These are phyloP conservation scores for Moelleriella libera DNA, from an alignment of 2,329 filamentous ascomycete genomes.

Conservation along the genomic window DNA sequence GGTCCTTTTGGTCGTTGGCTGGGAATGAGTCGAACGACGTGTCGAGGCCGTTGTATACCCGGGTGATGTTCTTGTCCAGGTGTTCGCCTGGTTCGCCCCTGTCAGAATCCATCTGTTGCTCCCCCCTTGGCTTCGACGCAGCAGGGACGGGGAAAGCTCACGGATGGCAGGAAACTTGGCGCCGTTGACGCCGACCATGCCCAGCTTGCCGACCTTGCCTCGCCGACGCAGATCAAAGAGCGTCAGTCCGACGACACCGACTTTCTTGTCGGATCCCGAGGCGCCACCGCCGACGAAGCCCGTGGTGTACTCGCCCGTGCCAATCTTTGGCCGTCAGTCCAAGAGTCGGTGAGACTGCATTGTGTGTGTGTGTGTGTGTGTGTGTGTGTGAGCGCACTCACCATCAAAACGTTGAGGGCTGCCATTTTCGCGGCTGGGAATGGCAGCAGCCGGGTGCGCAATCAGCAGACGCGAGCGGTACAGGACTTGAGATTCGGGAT, in stretches of 20 bases:
- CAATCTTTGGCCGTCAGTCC: slow-evolving; percentile 37
- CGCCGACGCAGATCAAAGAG: slow-evolving; percentile 78
- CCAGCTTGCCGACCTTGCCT: slow-evolving; percentile 74
- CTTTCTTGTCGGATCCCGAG: slow-evolving; percentile 87
- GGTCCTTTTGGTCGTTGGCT: slow-evolving; percentile 56
- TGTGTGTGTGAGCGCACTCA: slow-evolving; percentile 24
- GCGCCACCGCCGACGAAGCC: slow-evolving; percentile 77
- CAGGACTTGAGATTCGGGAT: too few species aligned
- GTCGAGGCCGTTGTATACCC: slow-evolving; percentile 81
- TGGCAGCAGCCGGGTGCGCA: too few species aligned
- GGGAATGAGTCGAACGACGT: slow-evolving; percentile 76
- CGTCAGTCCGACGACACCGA: slow-evolving; percentile 82
- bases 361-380: neutral
- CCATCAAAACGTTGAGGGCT: slow-evolving; percentile 56
- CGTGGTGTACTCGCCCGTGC: slow-evolving; percentile 93
- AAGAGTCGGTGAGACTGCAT: neutral
- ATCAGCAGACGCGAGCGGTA: too few species aligned
- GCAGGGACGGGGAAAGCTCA: slow-evolving; percentile 24
- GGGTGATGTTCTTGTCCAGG: slow-evolving; percentile 72
- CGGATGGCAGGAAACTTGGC: slow-evolving; percentile 85
- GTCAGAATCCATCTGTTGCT: too few species aligned
- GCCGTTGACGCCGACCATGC: slow-evolving; percentile 83
- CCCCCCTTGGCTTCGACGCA: too few species aligned
- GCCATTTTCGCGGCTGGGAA: slow-evolving; percentile 26
- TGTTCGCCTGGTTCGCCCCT: slow-evolving; percentile 47